Evolutionary conservation across 2,329 filamentous ascomycete genomes (phyloP).

Genomic region (Colletotrichum trifolii): DNA sequence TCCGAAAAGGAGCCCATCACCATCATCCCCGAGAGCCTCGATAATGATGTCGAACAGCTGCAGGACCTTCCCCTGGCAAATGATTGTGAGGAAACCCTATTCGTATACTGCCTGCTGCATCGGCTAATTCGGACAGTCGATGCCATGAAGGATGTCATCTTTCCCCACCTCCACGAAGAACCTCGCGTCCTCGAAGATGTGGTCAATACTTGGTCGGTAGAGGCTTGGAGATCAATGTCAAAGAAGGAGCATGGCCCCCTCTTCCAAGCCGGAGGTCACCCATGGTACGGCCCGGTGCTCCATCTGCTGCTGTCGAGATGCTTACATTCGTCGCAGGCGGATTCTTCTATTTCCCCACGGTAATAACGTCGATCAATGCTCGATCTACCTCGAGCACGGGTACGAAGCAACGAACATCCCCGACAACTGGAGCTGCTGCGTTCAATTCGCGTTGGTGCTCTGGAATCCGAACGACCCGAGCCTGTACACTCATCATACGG

Average conservation of each 20-base stretch:
- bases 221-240: conserved; percentile 79
- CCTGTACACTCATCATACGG: conserved; percentile 81
- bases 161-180: conserved; percentile 79
- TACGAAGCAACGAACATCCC: conserved; percentile 78
- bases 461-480: conserved; percentile 96
- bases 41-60: conserved; percentile 59
- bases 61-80: conserved; percentile 62
- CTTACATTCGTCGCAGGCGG: conserved; percentile 67
- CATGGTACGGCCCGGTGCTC: conserved; percentile 73
- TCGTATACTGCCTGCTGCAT: background rate
- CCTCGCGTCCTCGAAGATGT: conserved; percentile 82
- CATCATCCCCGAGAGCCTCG: conserved; percentile 65
- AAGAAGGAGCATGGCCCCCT: conserved; percentile 89
- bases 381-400: conserved; percentile 96
- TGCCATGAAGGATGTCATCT: conserved; percentile 83
- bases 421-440: conserved; percentile 95
- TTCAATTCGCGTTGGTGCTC: conserved; percentile 92
- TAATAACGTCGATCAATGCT: conserved; percentile 93
- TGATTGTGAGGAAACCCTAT: conserved; percentile 58
- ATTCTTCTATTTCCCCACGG: conserved; percentile 95
- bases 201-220: conserved; percentile 86
- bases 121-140: conserved; percentile 67
- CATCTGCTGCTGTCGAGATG: background rate
- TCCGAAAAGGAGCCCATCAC: conserved; percentile 63
- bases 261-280: conserved; percentile 87